Conservation (phyloP, 2,329 filamentous ascomycete species). For the Colletotrichum aenigma region DNA sequence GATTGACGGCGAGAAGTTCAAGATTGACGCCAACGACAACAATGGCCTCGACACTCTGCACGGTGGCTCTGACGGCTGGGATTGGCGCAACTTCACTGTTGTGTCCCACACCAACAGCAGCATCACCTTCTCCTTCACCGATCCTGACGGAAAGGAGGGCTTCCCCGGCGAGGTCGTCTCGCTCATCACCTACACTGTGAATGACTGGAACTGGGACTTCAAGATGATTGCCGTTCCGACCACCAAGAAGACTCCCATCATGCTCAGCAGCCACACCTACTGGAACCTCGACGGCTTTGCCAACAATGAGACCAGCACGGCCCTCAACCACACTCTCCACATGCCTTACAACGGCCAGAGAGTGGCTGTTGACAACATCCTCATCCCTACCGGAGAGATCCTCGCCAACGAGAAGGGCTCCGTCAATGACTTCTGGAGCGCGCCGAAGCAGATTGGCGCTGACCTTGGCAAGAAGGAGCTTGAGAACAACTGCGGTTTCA, state of each 20-base stretch:
- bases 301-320: conserved; percentile 69
- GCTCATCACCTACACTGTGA: conserved; percentile 75
- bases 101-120: conserved; percentile 68
- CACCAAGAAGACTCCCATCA: conserved; percentile 80
- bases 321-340: conserved; percentile 74
- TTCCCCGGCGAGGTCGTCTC: conserved; percentile 80
- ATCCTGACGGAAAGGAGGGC: conserved; percentile 74
- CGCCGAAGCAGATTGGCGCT: conserved; percentile 78
- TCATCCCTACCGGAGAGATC: conserved; percentile 79
- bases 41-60: conserved; percentile 69
- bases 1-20: conserved; percentile 66
- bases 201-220: conserved; percentile 71
- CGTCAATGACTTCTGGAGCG: conserved; percentile 83
- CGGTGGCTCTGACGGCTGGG: conserved; percentile 75
- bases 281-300: conserved; percentile 85
- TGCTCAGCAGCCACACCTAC: conserved; percentile 77
- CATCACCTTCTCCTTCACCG: conserved; percentile 78
- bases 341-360: conserved; percentile 76
- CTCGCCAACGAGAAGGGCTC: conserved; percentile 68
- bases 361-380: conserved; percentile 70
- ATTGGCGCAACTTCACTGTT: conserved; percentile 79
- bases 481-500: conserved; percentile 75
- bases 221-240: conserved; percentile 74
- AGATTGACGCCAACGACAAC: conserved; percentile 69
- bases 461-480: conserved; percentile 68